These are phyloP conservation scores for Aureobasidium melanogenum DNA, from an alignment of 2,329 filamentous ascomycete species.

Conservation along the genomic window DNA sequence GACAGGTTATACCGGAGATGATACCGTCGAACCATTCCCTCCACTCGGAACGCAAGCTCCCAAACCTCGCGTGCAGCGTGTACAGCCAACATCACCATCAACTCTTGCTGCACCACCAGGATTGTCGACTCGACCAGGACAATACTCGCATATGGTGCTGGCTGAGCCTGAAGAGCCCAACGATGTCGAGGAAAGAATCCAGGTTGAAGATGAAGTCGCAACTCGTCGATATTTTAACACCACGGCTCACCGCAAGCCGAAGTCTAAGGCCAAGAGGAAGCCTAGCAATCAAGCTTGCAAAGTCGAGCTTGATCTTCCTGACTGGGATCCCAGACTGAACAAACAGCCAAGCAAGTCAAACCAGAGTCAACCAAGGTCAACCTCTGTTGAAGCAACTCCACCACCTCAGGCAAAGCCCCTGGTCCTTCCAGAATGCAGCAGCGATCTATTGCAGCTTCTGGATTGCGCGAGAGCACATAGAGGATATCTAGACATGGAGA, in stretches of 20 bases:
- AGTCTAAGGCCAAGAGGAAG: background rate
- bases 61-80: background rate
- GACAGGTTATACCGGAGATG: background rate
- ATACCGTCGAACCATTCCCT: background rate
- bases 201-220: background rate
- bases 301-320: background rate
- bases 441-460: background rate
- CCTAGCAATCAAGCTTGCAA: background rate
- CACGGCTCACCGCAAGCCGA: background rate
- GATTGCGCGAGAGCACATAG: conserved; percentile 7
- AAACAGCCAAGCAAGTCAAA: background rate
- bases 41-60: background rate
- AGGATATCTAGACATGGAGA: conserved; percentile 12
- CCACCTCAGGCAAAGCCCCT: background rate
- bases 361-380: background rate
- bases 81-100: background rate
- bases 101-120: background rate
- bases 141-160: background rate
- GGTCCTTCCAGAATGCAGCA: background rate
- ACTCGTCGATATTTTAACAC: background rate
- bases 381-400: background rate
- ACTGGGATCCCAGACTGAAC: background rate
- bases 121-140: background rate
- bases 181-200: background rate
- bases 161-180: background rate